Conservation (phyloP, 805 yeast species). For the Candida railenensis region DNA sequence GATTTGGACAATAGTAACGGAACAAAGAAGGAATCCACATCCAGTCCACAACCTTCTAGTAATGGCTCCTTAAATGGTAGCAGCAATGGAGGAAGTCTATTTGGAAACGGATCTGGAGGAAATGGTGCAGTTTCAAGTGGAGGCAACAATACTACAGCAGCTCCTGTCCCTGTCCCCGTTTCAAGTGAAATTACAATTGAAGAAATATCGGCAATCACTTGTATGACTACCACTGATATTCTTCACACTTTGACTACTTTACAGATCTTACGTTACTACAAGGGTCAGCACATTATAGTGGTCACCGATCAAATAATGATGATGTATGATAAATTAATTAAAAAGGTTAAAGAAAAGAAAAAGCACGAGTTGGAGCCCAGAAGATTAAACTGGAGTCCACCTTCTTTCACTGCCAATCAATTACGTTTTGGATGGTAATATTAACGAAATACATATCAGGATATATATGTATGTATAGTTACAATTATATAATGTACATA, state of each 20-base stretch:
- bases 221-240: slow-evolving; percentile 96
- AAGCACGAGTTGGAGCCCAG: slow-evolving; percentile 73
- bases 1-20: slow-evolving; percentile 17
- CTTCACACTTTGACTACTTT: slow-evolving; percentile 89
- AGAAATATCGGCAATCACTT: slow-evolving; percentile 78
- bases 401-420: slow-evolving; percentile 93
- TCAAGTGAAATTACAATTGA: slow-evolving; percentile 73
- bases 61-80: slow-evolving; percentile 1
- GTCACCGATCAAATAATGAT: slow-evolving; percentile 79
- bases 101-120: slow-evolving; percentile 10
- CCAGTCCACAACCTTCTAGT: slow-evolving; percentile 14
- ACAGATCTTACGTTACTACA: slow-evolving; percentile 86
- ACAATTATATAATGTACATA: not conserved
- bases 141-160: slow-evolving; percentile 3
- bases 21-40: slow-evolving; percentile 11
- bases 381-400: slow-evolving; percentile 88
- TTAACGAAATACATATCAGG: not conserved
- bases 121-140: not conserved
- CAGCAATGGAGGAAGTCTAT: not conserved
- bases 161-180: slow-evolving; percentile 9
- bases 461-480: not conserved
- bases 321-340: slow-evolving; percentile 63
- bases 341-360: slow-evolving; percentile 59
- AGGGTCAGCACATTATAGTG: slow-evolving; percentile 90
- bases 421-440: slow-evolving; percentile 88